Evolutionary conservation across 345 rosid species (phyloP).

Genomic region (Lagerstroemia speciosa): DNA sequence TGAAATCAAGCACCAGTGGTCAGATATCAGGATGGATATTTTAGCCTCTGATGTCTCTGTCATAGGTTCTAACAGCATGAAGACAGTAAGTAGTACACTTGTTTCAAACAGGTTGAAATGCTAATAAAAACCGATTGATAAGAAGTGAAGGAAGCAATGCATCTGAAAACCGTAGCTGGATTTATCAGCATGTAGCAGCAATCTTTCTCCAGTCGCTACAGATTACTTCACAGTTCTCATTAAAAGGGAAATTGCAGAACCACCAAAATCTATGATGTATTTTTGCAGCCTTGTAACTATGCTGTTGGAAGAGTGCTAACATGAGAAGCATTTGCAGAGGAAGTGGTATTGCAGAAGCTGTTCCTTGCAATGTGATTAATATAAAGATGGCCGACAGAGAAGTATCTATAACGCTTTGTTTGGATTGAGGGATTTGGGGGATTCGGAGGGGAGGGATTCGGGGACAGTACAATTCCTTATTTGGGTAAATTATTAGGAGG

Average conservation of each 20-base stretch:
- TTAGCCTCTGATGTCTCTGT: neutral
- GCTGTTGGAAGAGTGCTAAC: neutral
- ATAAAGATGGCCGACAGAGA: neutral
- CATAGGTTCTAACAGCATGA: neutral
- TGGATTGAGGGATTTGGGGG: too few relatives aligned
- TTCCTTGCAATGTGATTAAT: neutral
- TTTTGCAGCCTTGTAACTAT: neutral
- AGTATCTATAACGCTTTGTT: neutral
- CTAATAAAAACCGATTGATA: neutral
- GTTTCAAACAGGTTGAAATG: too few relatives aligned
- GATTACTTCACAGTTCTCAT: too few relatives aligned
- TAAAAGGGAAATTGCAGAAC: neutral
- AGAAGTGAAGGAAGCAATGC: neutral
- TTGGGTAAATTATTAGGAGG: too few relatives aligned
- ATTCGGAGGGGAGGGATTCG: too few relatives aligned
- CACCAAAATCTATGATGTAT: neutral
- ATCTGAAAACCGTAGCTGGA: neutral
- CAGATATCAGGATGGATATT: neutral
- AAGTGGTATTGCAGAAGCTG: neutral
- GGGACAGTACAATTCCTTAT: too few relatives aligned
- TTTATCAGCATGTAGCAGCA: too few relatives aligned
- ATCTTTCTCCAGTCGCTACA: neutral
- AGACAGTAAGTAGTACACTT: too few relatives aligned
- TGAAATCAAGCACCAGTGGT: neutral
- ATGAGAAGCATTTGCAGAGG: neutral